phyloP scores from a whole-genome alignment of 2,329 filamentous ascomycete genomes.

The Ceratocystiopsis brevicomis region DNA sequence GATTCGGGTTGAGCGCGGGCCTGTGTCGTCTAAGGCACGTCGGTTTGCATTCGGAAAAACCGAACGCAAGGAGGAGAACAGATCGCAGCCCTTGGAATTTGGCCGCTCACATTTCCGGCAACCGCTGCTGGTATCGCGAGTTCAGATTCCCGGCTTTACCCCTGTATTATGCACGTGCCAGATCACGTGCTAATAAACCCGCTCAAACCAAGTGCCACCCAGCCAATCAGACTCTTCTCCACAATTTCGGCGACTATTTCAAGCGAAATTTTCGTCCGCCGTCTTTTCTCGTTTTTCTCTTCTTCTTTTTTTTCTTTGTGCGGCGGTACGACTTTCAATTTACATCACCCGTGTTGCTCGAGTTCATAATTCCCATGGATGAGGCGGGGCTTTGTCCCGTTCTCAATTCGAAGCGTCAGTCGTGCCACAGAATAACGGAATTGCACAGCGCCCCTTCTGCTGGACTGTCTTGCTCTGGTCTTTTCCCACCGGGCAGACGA shows the following conservation, averaged over 20 bases:
- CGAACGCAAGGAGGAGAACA: too few relatives aligned
- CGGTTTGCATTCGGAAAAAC: too few relatives aligned
- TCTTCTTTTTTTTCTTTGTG: conserved; percentile 49
- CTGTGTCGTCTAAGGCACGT: too few relatives aligned
- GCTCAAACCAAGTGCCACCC: too few relatives aligned
- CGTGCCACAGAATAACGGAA: conserved; percentile 62
- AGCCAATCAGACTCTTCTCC: neutral
- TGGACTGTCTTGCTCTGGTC: conserved; percentile 17
- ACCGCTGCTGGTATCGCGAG: too few relatives aligned
- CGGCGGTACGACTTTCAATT: conserved; percentile 47
- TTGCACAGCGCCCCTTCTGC: conserved; percentile 49
- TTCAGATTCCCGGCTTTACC: too few relatives aligned
- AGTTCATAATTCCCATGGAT: conserved; percentile 20
- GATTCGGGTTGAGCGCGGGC: too few relatives aligned
- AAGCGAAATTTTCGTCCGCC: conserved; percentile 6
- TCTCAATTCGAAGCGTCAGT: conserved; percentile 50
- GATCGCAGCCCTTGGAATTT: too few relatives aligned
- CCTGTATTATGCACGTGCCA: too few relatives aligned
- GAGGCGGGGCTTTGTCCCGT: conserved; percentile 21
- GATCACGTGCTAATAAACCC: too few relatives aligned
- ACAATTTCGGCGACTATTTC: conserved; percentile 3
- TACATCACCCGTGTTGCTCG: conserved; percentile 63
- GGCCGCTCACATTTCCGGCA: too few relatives aligned
- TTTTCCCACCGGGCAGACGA: conserved; percentile 12
- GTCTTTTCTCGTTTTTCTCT: conserved; percentile 18